phyloP scores from a whole-genome alignment of 495 filamentous ascomycete genomes.

The Sphaerosporella brunnea region DNA sequence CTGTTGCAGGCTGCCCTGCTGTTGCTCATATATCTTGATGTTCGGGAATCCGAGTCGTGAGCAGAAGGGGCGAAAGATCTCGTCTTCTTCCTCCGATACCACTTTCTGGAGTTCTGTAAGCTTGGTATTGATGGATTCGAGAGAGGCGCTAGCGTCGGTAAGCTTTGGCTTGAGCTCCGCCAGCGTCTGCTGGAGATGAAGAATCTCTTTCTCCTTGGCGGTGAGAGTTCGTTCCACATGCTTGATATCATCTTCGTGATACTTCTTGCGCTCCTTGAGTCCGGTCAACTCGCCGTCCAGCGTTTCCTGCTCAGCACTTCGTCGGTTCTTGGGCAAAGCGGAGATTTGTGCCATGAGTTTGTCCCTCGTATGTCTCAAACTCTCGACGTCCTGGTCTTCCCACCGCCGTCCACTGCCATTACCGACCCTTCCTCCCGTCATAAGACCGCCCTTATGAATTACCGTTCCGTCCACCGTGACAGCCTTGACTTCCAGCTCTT shows the following conservation, averaged over 20 bases:
- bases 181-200: constrained; percentile 51
- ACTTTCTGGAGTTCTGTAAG: constrained; percentile 54
- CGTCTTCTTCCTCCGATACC: constrained; percentile 73
- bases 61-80: constrained; percentile 77
- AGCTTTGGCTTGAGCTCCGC: constrained; percentile 62
- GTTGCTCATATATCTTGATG: constrained; percentile 81
- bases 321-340: constrained; percentile 55
- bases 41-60: constrained; percentile 66
- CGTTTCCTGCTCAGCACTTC: constrained; percentile 57
- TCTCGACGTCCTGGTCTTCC: constrained; percentile 75
- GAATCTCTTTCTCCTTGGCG: constrained; percentile 69
- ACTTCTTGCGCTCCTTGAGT: constrained; percentile 58
- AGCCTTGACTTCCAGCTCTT: constrained; percentile 73
- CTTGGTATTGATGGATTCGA: constrained; percentile 46
- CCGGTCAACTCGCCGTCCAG: constrained; percentile 64
- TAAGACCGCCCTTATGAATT: constrained; percentile 90
- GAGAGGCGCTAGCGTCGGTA: constrained; percentile 45
- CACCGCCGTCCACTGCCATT: constrained; percentile 60
- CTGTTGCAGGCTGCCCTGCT: constrained; percentile 79
- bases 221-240: constrained; percentile 61
- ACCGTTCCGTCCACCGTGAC: constrained; percentile 83
- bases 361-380: constrained; percentile 38
- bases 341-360: constrained; percentile 55
- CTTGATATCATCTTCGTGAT: constrained; percentile 50
- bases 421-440: constrained; percentile 81